Evolutionary conservation across 2,329 filamentous ascomycete species (phyloP), one percentile per base, ranked within the genome.

Genomic region (Aspergillus sojae): DNA sequence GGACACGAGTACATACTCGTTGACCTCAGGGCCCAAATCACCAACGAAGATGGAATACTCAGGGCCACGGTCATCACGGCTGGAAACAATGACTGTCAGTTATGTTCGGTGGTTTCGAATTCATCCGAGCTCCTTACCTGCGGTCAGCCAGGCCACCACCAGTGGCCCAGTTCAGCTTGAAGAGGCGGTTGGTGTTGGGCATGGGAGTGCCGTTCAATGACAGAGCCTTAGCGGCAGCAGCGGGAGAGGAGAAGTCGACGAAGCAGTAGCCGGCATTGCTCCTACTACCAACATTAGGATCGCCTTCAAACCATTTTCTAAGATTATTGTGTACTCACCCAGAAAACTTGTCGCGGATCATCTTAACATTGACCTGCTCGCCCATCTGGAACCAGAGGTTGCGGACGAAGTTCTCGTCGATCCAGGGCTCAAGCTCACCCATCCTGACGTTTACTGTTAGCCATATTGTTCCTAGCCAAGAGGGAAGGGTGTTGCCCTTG

Each of bases 131-230:
- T 59, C 32, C 87, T 77, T 83, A 92, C 91, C 92, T 91, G 78
- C 95, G 91, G 80, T 99, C 95, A 70, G 96, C 92, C 48, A 99
- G 87, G 62, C 95, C 95, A 75, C 95, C 95, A 70, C 95, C 95
- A 69, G 93, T 97, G 70, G 95, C 95, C 95, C 95, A 99, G 87
- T 99, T 99, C 65, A 99, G 89, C 86, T 98, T 98, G 87, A 99
- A 99, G 56, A 93, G 90, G 50, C 95, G 93, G 73, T 91, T 91
- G 65, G 93, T 96, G 86, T 97, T 97, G 53, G 94, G 94, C 70
- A 99, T 96, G 55, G 92, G 79, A 62, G 88, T 90, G 57, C 95
- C 94, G 78, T 97, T 98, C 57, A 98, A 85, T 54, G 85, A 84
- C n/a, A 99, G 86, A 43, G 95, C 95, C 84, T 97, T 97, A 73